These are phyloP conservation scores for Peterozyma xylosa DNA, from an alignment of 805 yeast species.

Conservation along the genomic window DNA sequence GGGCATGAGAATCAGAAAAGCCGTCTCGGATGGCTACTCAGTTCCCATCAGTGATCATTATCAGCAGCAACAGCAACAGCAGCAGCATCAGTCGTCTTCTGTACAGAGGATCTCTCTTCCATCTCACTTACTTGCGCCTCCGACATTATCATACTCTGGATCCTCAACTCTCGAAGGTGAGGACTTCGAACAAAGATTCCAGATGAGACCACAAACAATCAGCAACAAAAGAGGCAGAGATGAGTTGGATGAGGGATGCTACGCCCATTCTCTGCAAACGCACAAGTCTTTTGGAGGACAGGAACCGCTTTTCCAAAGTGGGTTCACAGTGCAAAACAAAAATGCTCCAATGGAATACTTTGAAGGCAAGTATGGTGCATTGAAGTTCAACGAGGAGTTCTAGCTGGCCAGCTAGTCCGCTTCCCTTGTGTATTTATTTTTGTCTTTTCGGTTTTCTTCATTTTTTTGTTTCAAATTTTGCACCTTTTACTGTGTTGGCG, in stretches of 20 bases:
- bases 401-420: no score
- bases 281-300: background rate
- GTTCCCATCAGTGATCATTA: constrained; percentile 9
- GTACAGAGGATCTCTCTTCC: constrained; percentile 33
- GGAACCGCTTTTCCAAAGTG: background rate
- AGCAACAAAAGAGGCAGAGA: constrained; percentile 3
- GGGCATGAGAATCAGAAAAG: constrained; percentile 68
- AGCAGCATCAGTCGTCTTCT: constrained; percentile 3
- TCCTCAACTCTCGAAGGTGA: constrained; percentile 31
- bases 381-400: constrained; percentile 42
- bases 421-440: background rate
- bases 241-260: background rate
- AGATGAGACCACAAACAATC: background rate
- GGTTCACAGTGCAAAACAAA: constrained; percentile 11
- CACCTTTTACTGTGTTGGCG: background rate
- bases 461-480: background rate
- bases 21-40: constrained; percentile 54
- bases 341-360: constrained; percentile 16
- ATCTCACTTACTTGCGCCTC: constrained; percentile 31
- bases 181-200: constrained; percentile 1
- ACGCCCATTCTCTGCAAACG: background rate
- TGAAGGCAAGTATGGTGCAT: constrained; percentile 32
- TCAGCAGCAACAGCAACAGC: constrained; percentile 3
- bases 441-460: background rate
- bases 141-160: constrained; percentile 31